Percentiles rank a stretch among this genome's conserved stretches.
phyloP scores from a whole-genome alignment of 1,284 basidiomycete genomes.

The Veloporphyrellus conicus region DNA sequence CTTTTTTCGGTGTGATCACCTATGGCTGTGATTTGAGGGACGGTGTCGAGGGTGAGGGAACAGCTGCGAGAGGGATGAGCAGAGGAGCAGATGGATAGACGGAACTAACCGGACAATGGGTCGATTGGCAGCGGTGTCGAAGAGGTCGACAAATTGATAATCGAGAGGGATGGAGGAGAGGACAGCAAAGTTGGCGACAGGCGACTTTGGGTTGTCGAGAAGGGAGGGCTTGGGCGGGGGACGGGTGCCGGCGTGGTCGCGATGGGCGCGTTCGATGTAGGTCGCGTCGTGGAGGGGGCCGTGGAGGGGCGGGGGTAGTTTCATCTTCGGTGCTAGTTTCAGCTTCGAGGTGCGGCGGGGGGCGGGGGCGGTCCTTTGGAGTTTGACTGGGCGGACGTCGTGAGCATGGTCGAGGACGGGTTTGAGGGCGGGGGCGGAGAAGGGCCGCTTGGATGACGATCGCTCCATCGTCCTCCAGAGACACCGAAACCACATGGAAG shows the following conservation, averaged over 20 bases:
- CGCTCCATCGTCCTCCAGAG: background rate
- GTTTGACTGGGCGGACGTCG: constrained; percentile 14
- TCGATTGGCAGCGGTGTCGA: constrained; percentile 16
- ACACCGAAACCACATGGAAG: background rate
- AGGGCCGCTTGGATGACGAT: constrained; percentile 14
- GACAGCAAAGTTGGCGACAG: constrained; percentile 38
- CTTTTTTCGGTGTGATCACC: constrained; percentile 67
- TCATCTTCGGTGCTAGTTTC: background rate
- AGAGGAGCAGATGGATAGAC: background rate
- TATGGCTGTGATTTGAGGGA: constrained; percentile 45
- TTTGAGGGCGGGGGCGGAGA: background rate
- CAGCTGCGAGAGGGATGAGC: constrained; percentile 37
- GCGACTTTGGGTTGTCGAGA: constrained; percentile 43
- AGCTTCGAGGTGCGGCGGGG: no score
- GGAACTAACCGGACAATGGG: constrained; percentile 24
- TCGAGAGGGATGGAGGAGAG: constrained; percentile 11
- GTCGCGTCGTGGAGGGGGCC: constrained; percentile 28
- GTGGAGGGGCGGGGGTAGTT: background rate
- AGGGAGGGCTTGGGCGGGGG: constrained; percentile 32
- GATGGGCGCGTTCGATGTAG: constrained; percentile 17
- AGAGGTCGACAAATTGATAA: constrained; percentile 14
- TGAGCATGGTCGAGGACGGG: no score
- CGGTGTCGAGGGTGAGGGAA: constrained; percentile 43
- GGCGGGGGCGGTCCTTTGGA: constrained; percentile 4
- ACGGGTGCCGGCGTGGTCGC: background rate